A percentile compares a stretch with the other conserved stretches of the same genome.
phyloP scores from a whole-genome alignment of 2,329 filamentous ascomycete genomes.

The Aureobasidium sp. region DNA sequence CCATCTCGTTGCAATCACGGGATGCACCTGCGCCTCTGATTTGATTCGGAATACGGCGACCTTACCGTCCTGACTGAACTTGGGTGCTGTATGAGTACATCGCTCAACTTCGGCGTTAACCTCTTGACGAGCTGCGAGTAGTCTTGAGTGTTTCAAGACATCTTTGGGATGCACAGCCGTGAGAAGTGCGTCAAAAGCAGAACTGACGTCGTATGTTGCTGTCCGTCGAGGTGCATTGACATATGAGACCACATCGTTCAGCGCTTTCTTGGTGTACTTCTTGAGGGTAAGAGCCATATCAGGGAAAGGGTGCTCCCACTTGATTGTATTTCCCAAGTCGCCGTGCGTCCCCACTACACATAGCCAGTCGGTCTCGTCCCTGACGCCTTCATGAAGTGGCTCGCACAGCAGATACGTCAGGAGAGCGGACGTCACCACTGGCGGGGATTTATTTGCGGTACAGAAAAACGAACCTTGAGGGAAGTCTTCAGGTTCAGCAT shows the following conservation, averaged over 20 bases:
- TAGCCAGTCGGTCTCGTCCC: constrained; percentile 50
- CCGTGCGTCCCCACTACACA: constrained; percentile 60
- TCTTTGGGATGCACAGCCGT: constrained; percentile 45
- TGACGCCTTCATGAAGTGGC: constrained; percentile 47
- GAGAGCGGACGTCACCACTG: constrained; percentile 58
- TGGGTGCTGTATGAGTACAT: constrained; percentile 55
- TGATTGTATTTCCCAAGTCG: constrained; percentile 57
- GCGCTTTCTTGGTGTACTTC: constrained; percentile 51
- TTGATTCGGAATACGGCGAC: constrained; percentile 58
- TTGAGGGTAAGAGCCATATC: constrained; percentile 58
- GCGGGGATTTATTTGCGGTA: constrained; percentile 57
- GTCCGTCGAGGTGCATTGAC: constrained; percentile 61
- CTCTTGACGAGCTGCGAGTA: constrained; percentile 51
- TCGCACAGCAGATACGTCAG: constrained; percentile 59
- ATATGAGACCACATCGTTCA: constrained; percentile 57
- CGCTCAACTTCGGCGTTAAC: constrained; percentile 56
- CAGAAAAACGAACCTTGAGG: constrained; percentile 50
- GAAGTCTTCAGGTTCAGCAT: constrained; percentile 50
- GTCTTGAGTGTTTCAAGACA: constrained; percentile 42
- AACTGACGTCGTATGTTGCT: constrained; percentile 52
- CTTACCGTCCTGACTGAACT: constrained; percentile 55
- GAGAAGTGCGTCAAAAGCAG: constrained; percentile 54
- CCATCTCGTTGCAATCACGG: constrained; percentile 62
- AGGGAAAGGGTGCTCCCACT: constrained; percentile 61
- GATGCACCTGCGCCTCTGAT: constrained; percentile 57